Conservation (phyloP, 768 basidiomycete genomes). For the Russula lepida region DNA sequence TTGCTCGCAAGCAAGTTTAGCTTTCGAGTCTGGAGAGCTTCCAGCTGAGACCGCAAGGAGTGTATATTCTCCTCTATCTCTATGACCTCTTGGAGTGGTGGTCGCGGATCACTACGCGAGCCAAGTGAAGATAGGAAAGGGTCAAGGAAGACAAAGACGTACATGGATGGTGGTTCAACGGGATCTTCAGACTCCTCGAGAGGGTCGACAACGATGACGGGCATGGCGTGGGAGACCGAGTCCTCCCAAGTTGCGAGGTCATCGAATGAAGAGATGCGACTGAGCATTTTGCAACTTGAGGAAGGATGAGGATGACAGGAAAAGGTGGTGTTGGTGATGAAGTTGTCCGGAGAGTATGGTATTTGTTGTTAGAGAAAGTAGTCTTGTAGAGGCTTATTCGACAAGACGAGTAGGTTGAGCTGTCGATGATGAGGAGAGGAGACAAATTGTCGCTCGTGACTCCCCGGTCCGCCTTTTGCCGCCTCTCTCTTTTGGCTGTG, state of each 20-base stretch:
- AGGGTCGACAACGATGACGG: slow-evolving; percentile 16
- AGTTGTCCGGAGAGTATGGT: neutral
- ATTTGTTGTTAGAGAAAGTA: neutral
- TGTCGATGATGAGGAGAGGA: too few relatives aligned
- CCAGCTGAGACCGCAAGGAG: slow-evolving; percentile 24
- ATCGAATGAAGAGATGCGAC: slow-evolving; percentile 21
- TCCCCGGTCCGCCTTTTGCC: too few relatives aligned
- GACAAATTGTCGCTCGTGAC: too few relatives aligned
- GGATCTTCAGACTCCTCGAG: slow-evolving; percentile 18
- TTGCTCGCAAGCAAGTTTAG: slow-evolving; percentile 22
- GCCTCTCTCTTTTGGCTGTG: too few relatives aligned
- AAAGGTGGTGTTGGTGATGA: neutral
- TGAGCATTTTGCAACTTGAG: slow-evolving; percentile 13
- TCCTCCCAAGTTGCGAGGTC: slow-evolving; percentile 24
- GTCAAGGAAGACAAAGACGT: neutral
- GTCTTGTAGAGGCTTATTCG: neutral
- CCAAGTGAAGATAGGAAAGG: neutral
- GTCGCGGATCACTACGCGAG: slow-evolving; percentile 24
- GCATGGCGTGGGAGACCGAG: slow-evolving; percentile 13
- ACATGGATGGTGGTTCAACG: slow-evolving; percentile 14
- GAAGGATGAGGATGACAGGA: neutral
- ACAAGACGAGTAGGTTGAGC: neutral
- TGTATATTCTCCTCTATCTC: slow-evolving; percentile 25
- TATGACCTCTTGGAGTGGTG: slow-evolving; percentile 21
- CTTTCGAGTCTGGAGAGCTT: slow-evolving; percentile 21